phyloP scores from a whole-genome alignment of 495 filamentous ascomycete genomes.

The Penicillium pancosmium region DNA sequence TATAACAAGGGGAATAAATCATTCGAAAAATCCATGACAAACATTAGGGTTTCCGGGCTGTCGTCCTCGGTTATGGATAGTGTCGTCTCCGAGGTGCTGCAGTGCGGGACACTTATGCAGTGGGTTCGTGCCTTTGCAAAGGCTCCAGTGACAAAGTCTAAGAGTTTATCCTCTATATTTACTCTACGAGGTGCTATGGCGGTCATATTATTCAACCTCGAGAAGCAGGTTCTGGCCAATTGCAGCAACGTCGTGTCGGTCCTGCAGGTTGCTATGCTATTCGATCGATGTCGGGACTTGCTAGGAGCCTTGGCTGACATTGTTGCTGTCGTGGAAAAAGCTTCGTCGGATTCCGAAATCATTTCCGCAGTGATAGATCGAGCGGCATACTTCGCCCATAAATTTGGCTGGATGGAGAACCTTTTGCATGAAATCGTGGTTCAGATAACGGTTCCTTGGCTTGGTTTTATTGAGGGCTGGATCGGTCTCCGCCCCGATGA shows the following conservation, averaged over 20 bases:
- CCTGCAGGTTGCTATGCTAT: slow-evolving; percentile 70
- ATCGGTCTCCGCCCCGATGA: slow-evolving; percentile 67
- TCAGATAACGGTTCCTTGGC: slow-evolving; percentile 67
- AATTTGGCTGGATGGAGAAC: slow-evolving; percentile 59
- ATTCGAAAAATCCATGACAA: slow-evolving; percentile 59
- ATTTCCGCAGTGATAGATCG: slow-evolving; percentile 68
- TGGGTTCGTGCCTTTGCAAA: slow-evolving; percentile 61
- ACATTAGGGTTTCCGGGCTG: slow-evolving; percentile 69
- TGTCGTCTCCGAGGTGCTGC: slow-evolving; percentile 60
- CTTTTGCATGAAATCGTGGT: slow-evolving; percentile 68
- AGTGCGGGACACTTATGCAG: slow-evolving; percentile 69
- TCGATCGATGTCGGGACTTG: slow-evolving; percentile 63
- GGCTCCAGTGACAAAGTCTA: slow-evolving; percentile 31
- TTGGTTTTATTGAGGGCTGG: slow-evolving; percentile 73
- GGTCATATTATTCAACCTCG: slow-evolving; percentile 42
- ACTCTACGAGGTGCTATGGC: slow-evolving; percentile 39
- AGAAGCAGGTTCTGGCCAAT: slow-evolving; percentile 35
- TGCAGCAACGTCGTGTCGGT: slow-evolving; percentile 33
- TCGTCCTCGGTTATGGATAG: slow-evolving; percentile 59
- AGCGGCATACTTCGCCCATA: slow-evolving; percentile 65
- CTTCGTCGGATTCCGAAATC: slow-evolving; percentile 65
- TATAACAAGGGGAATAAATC: slow-evolving; percentile 59
- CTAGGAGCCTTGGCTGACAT: slow-evolving; percentile 64
- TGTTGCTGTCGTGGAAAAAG: slow-evolving; percentile 53
- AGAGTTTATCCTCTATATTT: slow-evolving; percentile 36